Evolutionary conservation across 345 rosid species (phyloP), one percentile per base, ranked within the genome.

Genomic region (Mallotus nudiflorus): DNA sequence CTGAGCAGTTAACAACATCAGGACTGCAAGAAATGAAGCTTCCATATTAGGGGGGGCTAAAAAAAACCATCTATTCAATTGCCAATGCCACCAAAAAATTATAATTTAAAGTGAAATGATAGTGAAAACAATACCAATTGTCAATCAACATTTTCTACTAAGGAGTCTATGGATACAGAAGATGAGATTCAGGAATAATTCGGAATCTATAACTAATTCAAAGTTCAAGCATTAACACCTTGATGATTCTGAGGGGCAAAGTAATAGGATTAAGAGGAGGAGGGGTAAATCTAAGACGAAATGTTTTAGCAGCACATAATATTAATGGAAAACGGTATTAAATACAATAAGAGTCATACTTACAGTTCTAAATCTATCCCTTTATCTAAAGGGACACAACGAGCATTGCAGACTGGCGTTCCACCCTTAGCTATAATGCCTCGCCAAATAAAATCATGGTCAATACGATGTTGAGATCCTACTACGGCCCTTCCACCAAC

Each of bases 1-100:
- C 99, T 22, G 99, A 92, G 82, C 99, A 95, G 74, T 95, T 92
- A 65, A 95, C 81, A 64, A 88, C 87, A 77, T 82, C 90, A 64
- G 99, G 99, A 71, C 97, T 95, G 85, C 72, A 77, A 56, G 77
- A 80, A 37, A 72, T 61, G 33, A 62, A 71, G 24, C 35, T 62
- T 69, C 29, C 33, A 49, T 22, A 55, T 58, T 54, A 63, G 67
- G 28, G 19, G 51, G 45, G n/a, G n/a, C n/a, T n/a, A 33, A 67
- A 44, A 44, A 25, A 5, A 61, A 28, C n/a, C 6, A 54, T 63
- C 14, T 54, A 19, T 52, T 5, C 31, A 56, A 42, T 57, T 15
- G 20, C 64, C 40, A 29, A 1, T 12, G 11, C 46, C 46, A 42
- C 46, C 5, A 29, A 10, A 24, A 35, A 15, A 65, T 5, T 39